Percentiles rank a stretch among this genome's conserved stretches.
Conservation (phyloP, 2,329 filamentous ascomycete species). For the Hyphodiscus sp. region DNA sequence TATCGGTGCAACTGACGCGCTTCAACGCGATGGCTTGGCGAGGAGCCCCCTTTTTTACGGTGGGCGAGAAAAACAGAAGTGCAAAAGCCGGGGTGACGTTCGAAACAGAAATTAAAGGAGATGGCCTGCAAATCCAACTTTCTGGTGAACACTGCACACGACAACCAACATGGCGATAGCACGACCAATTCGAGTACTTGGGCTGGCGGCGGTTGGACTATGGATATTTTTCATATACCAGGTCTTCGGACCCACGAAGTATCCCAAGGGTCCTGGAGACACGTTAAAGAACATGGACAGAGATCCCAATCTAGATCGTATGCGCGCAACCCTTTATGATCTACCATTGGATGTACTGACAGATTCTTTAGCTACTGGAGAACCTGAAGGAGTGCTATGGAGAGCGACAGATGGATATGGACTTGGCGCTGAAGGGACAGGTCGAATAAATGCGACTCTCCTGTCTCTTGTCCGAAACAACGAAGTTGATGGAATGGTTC, state of each 20-base stretch:
- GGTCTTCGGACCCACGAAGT: constrained; percentile 54
- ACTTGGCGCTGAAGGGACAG: constrained; percentile 65
- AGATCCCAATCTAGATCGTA: constrained; percentile 85
- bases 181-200: constrained; percentile 75
- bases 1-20: background rate
- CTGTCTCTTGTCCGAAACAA: constrained; percentile 88
- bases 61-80: background rate
- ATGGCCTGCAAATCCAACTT: constrained; percentile 10
- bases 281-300: constrained; percentile 57
- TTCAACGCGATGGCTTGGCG: background rate
- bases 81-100: constrained; percentile 2
- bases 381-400: constrained; percentile 71
- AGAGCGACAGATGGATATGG: constrained; percentile 73
- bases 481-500: constrained; percentile 76
- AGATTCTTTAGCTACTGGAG: constrained; percentile 59
- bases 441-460: constrained; percentile 88
- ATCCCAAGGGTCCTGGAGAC: constrained; percentile 35
- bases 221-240: constrained; percentile 76
- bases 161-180: constrained; percentile 68
- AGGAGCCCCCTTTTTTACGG: background rate
- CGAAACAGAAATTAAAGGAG: background rate
- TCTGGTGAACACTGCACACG: background rate
- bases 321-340: constrained; percentile 30
- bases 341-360: constrained; percentile 7
- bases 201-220: constrained; percentile 61